Evolutionary conservation across 352 stramenopile species (phyloP), one percentile per base, ranked within the genome.

Genomic region (Saprolegnia parasitica): DNA sequence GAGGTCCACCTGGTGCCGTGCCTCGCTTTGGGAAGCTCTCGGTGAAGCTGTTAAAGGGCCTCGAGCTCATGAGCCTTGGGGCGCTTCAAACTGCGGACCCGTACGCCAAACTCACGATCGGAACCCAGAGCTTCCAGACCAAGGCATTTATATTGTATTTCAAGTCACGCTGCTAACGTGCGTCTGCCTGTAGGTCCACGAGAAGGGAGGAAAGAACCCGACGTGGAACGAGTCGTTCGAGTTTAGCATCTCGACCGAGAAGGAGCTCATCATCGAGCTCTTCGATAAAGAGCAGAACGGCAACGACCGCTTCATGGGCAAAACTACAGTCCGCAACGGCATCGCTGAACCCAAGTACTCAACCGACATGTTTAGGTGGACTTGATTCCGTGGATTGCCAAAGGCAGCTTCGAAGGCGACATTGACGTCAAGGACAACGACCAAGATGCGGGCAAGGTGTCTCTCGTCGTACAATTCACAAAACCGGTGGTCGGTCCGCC

Each of bases 241-340:
- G 56, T 98, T 98, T 73, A 95, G 94, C 65, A 97, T 98, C 50
- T 94, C 85, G 18, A 97, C 90, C 40, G 91, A 98, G 74, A 97
- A 97, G 76, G 90, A 98, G 40, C 67, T 98, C 29, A 81, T 96
- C 49, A 74, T 98, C 20, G 89, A 98, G 65, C 76, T 98, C 39
- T 87, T 93, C 46, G 91, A 98, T 76, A 95, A 97, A 73, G 92
- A 97, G 65, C 79, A 79, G 21, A 79, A 87, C 37, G 93, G 92
- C 9, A 89, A 91, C 45, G 93, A 98, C 76, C 93, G 94, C 35
- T 96, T 98, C 72, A 97, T 98, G 88, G 93, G 92, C 10, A 83
- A 88, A 61, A 79, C 83, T 4, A 93, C 37, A 10, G 55, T 65
- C 57, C 29, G 52, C 62, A 26, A 29, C 39, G 62, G 24, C 16